Evolutionary conservation across 345 rosid genomes (phyloP).

Genomic region (Ceriops tagal): DNA sequence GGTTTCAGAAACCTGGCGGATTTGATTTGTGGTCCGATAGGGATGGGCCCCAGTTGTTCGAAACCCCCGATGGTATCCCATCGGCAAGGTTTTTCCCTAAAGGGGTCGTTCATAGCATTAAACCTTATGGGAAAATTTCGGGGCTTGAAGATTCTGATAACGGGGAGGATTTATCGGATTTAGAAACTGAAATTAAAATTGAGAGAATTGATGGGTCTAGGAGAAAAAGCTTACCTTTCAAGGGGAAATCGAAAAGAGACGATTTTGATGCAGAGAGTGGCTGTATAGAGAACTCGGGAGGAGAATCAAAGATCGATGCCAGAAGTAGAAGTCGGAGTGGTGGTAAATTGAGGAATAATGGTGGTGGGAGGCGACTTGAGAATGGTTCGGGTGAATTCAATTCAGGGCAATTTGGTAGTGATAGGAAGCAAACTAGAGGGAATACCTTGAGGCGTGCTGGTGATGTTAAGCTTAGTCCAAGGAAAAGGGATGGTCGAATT

Average conservation of each 20-base stretch:
- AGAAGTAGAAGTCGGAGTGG: background rate
- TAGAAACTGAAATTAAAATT: constrained; percentile 6
- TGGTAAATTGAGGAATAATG: constrained; percentile 9
- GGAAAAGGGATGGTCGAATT: constrained; percentile 29
- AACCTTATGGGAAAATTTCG: constrained; percentile 44
- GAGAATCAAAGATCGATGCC: background rate
- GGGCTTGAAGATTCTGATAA: constrained; percentile 15
- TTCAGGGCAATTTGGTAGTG: constrained; percentile 2
- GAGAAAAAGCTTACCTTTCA: background rate
- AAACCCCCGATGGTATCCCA: constrained; percentile 54
- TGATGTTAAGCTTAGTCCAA: background rate
- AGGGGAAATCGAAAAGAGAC: background rate
- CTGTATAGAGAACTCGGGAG: background rate
- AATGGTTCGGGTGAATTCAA: background rate
- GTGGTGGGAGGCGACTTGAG: constrained; percentile 4
- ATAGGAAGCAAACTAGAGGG: constrained; percentile 22
- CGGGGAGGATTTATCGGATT: background rate
- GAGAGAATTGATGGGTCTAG: constrained; percentile 7
- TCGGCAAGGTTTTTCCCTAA: constrained; percentile 89
- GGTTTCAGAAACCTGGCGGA: constrained; percentile 85
- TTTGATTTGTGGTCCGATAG: constrained; percentile 75
- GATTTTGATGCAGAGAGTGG: constrained; percentile 8
- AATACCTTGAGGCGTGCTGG: constrained; percentile 51
- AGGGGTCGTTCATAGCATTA: constrained; percentile 81
- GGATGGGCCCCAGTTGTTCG: constrained; percentile 72